phyloP scores from a whole-genome alignment of 2,329 filamentous ascomycete genomes.

The Fusarium chaquense region DNA sequence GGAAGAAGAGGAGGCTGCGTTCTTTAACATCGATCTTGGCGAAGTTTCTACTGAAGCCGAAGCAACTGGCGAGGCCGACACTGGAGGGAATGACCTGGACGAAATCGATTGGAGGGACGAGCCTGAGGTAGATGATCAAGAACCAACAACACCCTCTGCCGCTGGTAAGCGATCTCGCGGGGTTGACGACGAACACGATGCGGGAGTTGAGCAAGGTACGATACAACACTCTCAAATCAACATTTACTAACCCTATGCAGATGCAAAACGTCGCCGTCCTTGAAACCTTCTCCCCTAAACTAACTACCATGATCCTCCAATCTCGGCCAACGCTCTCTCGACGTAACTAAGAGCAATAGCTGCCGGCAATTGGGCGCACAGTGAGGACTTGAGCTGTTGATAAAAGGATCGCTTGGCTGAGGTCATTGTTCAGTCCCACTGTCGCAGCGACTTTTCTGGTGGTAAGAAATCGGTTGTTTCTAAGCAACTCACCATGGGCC shows the following conservation, averaged over 20 bases:
- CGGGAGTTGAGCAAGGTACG: slow-evolving; percentile 53
- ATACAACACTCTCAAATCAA: neutral
- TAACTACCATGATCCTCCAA: slow-evolving; percentile 33
- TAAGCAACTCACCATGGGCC: slow-evolving; percentile 13
- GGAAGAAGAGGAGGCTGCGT: slow-evolving; percentile 50
- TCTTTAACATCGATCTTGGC: slow-evolving; percentile 42
- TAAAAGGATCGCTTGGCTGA: neutral
- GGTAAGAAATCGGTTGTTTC: slow-evolving; percentile 41
- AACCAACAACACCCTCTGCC: slow-evolving; percentile 35
- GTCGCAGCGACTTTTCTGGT: slow-evolving; percentile 29
- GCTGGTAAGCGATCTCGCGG: slow-evolving; percentile 48
- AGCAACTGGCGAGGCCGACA: slow-evolving; percentile 37
- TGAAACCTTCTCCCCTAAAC: slow-evolving; percentile 37
- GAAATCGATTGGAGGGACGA: slow-evolving; percentile 51
- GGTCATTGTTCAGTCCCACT: slow-evolving; percentile 8
- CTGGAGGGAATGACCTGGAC: slow-evolving; percentile 40
- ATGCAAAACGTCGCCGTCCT: slow-evolving; percentile 65
- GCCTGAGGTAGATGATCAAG: slow-evolving; percentile 41
- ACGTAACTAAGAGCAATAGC: slow-evolving; percentile 21
- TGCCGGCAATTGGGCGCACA: slow-evolving; percentile 16
- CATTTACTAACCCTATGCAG: slow-evolving; percentile 53
- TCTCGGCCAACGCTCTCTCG: slow-evolving; percentile 13
- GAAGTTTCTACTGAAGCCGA: slow-evolving; percentile 39
- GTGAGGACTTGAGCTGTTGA: neutral
- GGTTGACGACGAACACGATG: slow-evolving; percentile 48